Percentiles rank a stretch among this genome's conserved stretches.
Evolutionary conservation across 2,329 filamentous ascomycete species (phyloP).

Genomic region (Colletotrichum sp.): DNA sequence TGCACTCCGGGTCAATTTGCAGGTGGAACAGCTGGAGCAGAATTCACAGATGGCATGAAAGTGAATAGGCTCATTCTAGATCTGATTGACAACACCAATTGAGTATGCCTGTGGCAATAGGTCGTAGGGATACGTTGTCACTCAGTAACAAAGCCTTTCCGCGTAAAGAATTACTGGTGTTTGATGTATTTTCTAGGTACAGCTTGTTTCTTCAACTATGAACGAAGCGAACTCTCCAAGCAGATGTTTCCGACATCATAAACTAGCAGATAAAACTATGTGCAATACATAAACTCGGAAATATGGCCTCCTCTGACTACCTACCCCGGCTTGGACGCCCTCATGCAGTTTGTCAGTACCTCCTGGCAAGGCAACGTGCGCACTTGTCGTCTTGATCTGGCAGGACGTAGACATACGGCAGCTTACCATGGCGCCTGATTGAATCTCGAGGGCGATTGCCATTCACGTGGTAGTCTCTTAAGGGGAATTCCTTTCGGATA

Average conservation of each 20-base stretch:
- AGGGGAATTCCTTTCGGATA: neutral
- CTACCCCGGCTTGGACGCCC: neutral
- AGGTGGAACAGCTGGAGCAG: neutral
- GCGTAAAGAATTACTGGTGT: neutral
- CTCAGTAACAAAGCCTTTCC: neutral
- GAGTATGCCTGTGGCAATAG: neutral
- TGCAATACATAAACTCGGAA: neutral
- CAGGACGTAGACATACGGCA: neutral
- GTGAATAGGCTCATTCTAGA: neutral
- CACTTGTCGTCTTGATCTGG: neutral
- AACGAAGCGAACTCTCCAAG: neutral
- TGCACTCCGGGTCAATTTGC: neutral
- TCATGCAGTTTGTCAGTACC: neutral
- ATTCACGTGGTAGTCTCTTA: neutral
- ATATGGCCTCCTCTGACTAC: neutral
- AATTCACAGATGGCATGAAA: neutral
- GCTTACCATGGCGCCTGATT: neutral
- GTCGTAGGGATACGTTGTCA: neutral
- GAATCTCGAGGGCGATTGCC: neutral
- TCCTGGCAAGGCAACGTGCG: neutral
- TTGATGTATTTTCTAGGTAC: neutral
- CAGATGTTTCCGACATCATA: neutral
- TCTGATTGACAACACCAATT: neutral
- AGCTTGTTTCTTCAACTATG: neutral
- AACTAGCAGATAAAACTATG: neutral